Evolutionary conservation across 306 rosid species (phyloP).

Genomic region (Clitoria ternatea): DNA sequence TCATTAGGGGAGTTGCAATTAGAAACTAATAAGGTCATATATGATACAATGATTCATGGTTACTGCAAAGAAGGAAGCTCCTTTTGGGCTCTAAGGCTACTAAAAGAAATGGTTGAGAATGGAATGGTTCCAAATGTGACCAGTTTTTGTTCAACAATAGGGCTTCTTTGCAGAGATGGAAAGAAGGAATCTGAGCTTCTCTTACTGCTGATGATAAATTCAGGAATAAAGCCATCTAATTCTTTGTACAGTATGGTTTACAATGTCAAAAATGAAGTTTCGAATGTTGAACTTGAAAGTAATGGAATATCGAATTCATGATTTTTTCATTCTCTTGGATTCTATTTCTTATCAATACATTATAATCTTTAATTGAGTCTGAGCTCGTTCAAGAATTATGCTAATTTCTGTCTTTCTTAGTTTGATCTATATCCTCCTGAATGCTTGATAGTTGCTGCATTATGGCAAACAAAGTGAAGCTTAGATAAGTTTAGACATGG

Average conservation of each 20-base stretch:
- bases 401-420: neutral
- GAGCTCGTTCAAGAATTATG: neutral
- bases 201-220: constrained; percentile 42
- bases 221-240: constrained; percentile 44
- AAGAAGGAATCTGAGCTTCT: constrained; percentile 60
- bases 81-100: constrained; percentile 65
- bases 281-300: constrained; percentile 8
- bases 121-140: constrained; percentile 66
- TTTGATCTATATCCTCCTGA: neutral
- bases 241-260: constrained; percentile 47
- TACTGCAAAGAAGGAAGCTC: constrained; percentile 73
- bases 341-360: neutral
- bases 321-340: neutral
- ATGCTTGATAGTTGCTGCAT: neutral
- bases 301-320: neutral
- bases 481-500: no score
- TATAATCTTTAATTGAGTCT: neutral
- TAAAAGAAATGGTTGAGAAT: constrained; percentile 59
- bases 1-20: constrained; percentile 43
- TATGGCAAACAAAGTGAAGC: neutral
- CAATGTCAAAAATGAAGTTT: constrained; percentile 15
- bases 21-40: constrained; percentile 61
- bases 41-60: constrained; percentile 58
- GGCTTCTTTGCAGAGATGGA: constrained; percentile 55
- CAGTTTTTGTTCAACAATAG: constrained; percentile 51